Percentiles rank a stretch among this genome's conserved stretches.
These are phyloP conservation scores for Triangularia verruculosa DNA, from an alignment of 2,329 filamentous ascomycete genomes.

Conservation along the genomic window DNA sequence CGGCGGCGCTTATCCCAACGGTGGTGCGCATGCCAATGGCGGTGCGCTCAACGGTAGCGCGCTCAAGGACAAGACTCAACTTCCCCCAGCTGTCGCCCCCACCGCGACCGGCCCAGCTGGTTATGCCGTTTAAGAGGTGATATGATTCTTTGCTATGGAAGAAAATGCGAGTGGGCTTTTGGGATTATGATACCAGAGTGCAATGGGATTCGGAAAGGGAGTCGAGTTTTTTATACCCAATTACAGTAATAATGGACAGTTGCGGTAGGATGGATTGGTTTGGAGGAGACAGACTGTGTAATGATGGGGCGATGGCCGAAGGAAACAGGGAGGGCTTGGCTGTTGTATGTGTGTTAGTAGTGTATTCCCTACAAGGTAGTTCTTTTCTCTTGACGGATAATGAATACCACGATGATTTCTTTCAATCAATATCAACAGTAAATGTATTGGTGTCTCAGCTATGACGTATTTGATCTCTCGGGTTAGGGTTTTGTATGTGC, in stretches of 20 bases:
- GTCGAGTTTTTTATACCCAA: slow-evolving; percentile 11
- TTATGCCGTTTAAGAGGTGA: slow-evolving; percentile 9
- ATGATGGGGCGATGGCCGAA: background rate
- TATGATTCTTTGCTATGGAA: background rate
- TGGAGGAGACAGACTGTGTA: background rate
- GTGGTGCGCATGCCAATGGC: background rate
- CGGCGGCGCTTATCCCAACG: background rate
- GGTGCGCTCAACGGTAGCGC: slow-evolving; percentile 1
- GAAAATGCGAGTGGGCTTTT: background rate
- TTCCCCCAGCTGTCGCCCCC: background rate
- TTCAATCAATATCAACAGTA: background rate
- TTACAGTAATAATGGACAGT: slow-evolving; percentile 6
- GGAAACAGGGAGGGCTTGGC: background rate
- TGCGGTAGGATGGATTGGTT: background rate
- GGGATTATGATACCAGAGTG: background rate
- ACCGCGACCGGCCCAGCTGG: background rate
- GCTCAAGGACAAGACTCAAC: background rate
- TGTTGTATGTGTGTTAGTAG: background rate
- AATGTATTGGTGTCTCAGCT: background rate
- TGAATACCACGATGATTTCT: slow-evolving; percentile 8
- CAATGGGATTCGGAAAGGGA: slow-evolving; percentile 4
- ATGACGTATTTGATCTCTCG: background rate
- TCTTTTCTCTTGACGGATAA: background rate
- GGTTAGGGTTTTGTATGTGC: slow-evolving; percentile 21
- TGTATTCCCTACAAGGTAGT: slow-evolving; percentile 6